phyloP scores from a whole-genome alignment of 2,329 filamentous ascomycete species.

The Trichocomaceae sp. region DNA sequence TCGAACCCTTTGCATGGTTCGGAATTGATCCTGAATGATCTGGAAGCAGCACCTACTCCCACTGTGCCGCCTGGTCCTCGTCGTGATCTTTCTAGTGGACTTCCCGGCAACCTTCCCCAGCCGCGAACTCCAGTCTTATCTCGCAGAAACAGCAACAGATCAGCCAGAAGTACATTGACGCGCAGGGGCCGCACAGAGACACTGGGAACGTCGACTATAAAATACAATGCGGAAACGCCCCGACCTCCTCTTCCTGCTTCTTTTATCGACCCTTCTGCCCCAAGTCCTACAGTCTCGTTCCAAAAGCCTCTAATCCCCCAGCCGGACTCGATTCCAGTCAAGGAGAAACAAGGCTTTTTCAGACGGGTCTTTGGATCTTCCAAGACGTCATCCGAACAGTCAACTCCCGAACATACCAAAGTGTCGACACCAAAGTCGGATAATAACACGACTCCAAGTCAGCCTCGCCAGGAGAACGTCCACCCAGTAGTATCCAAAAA shows the following conservation, averaged over 20 bases:
- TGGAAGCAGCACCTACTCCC: slow-evolving; percentile 79
- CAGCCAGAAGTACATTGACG: slow-evolving; percentile 31
- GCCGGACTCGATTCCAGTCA: slow-evolving; percentile 43
- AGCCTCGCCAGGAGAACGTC: slow-evolving; percentile 27
- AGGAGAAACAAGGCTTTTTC: slow-evolving; percentile 82
- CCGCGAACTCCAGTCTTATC: slow-evolving; percentile 30
- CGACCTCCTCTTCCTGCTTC: slow-evolving; percentile 37
- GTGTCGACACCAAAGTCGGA: slow-evolving; percentile 3
- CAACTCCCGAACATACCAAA: slow-evolving; percentile 13
- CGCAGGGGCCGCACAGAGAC: slow-evolving; percentile 36
- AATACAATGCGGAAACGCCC: slow-evolving; percentile 21
- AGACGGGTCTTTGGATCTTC: slow-evolving; percentile 80
- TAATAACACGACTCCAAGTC: slow-evolving; percentile 20
- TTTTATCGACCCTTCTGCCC: slow-evolving; percentile 45
- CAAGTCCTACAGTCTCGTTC: slow-evolving; percentile 48
- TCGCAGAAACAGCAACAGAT: slow-evolving; percentile 39
- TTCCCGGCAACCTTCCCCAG: slow-evolving; percentile 20
- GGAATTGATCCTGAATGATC: slow-evolving; percentile 41
- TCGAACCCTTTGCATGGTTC: slow-evolving; percentile 18
- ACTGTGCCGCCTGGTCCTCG: slow-evolving; percentile 76
- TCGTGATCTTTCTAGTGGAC: slow-evolving; percentile 37
- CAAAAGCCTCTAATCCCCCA: slow-evolving; percentile 41
- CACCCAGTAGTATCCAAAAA: slow-evolving; percentile 73
- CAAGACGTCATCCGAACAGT: slow-evolving; percentile 35
- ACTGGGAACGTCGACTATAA: slow-evolving; percentile 31